phyloP scores from a whole-genome alignment of 2,329 filamentous ascomycete species.

The Ceratocystis eucalypticola region DNA sequence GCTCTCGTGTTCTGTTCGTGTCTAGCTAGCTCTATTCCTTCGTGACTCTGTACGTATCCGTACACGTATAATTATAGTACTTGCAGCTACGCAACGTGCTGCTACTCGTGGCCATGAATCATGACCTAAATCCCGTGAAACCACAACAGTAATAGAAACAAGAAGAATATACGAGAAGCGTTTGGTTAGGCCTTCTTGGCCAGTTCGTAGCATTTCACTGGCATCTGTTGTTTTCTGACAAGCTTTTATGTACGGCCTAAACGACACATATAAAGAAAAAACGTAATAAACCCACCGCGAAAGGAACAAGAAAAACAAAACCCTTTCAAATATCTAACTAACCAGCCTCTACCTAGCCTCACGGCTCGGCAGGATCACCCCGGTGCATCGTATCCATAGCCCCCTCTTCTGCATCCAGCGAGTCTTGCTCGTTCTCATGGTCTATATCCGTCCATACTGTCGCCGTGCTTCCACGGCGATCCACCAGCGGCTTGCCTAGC shows the following conservation, averaged over 20 bases:
- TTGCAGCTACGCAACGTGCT: too few species aligned
- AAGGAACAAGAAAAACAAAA: background rate
- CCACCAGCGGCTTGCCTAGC: slow-evolving; percentile 26
- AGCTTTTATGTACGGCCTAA: slow-evolving; percentile 1
- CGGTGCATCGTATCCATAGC: slow-evolving; percentile 24
- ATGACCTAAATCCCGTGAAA: too few species aligned
- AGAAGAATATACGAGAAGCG: background rate
- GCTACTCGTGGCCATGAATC: too few species aligned
- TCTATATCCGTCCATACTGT: slow-evolving; percentile 21
- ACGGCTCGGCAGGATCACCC: background rate
- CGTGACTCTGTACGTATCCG: too few species aligned
- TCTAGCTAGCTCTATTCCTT: too few species aligned
- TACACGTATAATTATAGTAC: too few species aligned
- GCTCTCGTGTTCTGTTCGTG: too few species aligned
- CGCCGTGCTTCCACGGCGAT: slow-evolving; percentile 26
- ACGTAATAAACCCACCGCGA: background rate
- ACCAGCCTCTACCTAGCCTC: background rate
- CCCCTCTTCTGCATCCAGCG: slow-evolving; percentile 23
- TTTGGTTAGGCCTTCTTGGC: background rate
- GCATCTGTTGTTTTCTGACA: background rate
- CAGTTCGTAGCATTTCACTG: background rate
- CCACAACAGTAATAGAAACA: too few species aligned
- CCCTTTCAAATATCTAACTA: background rate
- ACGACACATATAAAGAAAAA: background rate
- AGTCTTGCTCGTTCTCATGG: slow-evolving; percentile 17